Conservation (phyloP, 257 asterid genomes). For the Solanum piurae region DNA sequence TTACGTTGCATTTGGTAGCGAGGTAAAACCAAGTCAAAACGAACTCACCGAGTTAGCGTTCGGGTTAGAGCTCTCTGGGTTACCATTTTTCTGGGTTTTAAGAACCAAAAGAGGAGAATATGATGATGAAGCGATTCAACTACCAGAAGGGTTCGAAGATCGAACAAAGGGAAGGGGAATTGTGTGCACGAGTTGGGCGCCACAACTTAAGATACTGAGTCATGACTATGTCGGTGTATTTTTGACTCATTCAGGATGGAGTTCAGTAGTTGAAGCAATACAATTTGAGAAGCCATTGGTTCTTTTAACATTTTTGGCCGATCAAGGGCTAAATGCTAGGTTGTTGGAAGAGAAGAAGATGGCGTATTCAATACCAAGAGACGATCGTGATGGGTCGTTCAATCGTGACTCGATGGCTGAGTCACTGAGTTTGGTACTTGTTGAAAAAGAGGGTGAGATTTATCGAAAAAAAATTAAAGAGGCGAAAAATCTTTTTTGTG, state of each 20-base stretch:
- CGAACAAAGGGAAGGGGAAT: slow-evolving; percentile 15
- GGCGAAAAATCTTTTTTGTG: neutral
- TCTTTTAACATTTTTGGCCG: slow-evolving; percentile 13
- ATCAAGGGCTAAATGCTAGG: slow-evolving; percentile 24
- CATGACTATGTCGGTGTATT: slow-evolving; percentile 24
- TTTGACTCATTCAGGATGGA: slow-evolving; percentile 28
- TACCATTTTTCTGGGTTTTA: slow-evolving; percentile 23
- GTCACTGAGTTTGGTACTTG: slow-evolving; percentile 2
- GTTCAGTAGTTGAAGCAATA: slow-evolving; percentile 19
- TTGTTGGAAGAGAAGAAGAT: slow-evolving; percentile 7
- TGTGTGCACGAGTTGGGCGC: slow-evolving; percentile 22
- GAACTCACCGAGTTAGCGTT: slow-evolving; percentile 20
- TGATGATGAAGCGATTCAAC: neutral
- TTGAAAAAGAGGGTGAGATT: neutral
- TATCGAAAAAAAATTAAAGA: slow-evolving; percentile 1
- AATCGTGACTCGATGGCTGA: slow-evolving; percentile 7
- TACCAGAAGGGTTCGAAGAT: slow-evolving; percentile 18
- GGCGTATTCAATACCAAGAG: slow-evolving; percentile 1
- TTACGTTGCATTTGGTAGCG: slow-evolving; percentile 8
- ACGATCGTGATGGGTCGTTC: slow-evolving; percentile 8
- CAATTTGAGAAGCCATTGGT: slow-evolving; percentile 9
- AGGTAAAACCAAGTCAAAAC: slow-evolving; percentile 10
- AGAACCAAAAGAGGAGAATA: neutral
- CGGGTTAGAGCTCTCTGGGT: slow-evolving; percentile 16
- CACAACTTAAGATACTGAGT: slow-evolving; percentile 17